Conservation (phyloP, 2,329 filamentous ascomycete genomes). For the Colletotrichum magnum region DNA sequence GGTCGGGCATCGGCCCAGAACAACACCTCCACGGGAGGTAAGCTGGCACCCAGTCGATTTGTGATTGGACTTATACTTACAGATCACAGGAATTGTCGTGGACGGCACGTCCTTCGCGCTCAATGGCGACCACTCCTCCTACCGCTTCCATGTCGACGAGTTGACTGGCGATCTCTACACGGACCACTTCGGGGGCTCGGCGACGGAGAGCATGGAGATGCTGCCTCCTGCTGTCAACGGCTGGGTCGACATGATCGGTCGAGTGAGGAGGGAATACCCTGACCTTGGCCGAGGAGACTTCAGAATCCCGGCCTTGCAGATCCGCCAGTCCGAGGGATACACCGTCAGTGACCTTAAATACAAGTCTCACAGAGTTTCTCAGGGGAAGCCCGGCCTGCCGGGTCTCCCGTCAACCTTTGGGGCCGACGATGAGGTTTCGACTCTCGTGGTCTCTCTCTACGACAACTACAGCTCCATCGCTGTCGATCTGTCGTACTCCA, state of each 20-base stretch:
- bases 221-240: constrained; percentile 59
- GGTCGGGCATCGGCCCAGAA: constrained; percentile 8
- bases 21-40: constrained; percentile 19
- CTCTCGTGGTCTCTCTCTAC: constrained; percentile 69
- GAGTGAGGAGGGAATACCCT: constrained; percentile 72
- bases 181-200: constrained; percentile 73
- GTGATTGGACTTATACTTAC: background rate
- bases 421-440: constrained; percentile 67
- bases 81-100: constrained; percentile 62
- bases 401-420: constrained; percentile 74
- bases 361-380: constrained; percentile 66
- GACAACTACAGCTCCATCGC: constrained; percentile 71
- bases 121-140: constrained; percentile 69
- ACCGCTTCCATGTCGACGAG: constrained; percentile 74
- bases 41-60: accelerated
- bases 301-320: constrained; percentile 71
- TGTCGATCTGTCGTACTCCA: constrained; percentile 73
- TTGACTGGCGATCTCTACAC: constrained; percentile 68
- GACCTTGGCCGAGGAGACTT: constrained; percentile 76
- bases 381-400: constrained; percentile 69
- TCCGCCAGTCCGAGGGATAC: constrained; percentile 70
- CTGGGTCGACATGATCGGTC: constrained; percentile 67
- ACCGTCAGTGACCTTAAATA: constrained; percentile 73
- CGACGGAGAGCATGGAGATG: constrained; percentile 59
- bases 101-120: constrained; percentile 69